These are phyloP conservation scores for Plasmodium inui DNA, from an alignment of 169 alveolate species.

Conservation along the genomic window DNA sequence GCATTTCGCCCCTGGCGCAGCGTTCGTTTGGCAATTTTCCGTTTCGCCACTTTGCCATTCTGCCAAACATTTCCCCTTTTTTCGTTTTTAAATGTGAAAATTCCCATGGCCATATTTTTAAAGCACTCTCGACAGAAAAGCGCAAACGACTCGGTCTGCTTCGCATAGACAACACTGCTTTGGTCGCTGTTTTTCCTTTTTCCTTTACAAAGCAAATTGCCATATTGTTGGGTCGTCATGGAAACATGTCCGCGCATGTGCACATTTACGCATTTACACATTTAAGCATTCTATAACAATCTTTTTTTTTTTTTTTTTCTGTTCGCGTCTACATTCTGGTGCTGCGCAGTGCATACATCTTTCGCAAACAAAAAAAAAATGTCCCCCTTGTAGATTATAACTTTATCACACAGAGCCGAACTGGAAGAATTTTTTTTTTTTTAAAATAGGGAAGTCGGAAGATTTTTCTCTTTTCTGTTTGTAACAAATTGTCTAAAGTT, in stretches of 20 bases:
- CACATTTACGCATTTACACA: neutral
- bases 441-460: neutral
- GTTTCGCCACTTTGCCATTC: neutral
- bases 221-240: neutral
- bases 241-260: neutral
- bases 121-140: neutral
- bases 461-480: neutral
- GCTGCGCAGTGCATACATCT: conserved; percentile 3
- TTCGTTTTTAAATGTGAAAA: neutral
- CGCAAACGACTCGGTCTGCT: neutral
- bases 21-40: neutral
- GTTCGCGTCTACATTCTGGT: neutral
- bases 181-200: neutral
- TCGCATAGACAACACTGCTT: neutral
- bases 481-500: neutral
- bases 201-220: neutral
- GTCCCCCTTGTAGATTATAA: neutral
- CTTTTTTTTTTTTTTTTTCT: neutral
- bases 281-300: neutral
- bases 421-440: neutral
- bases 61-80: neutral
- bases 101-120: neutral
- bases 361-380: neutral
- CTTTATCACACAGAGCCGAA: neutral
- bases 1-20: neutral